Evolutionary conservation across 352 stramenopile genomes (phyloP).

Genomic region (Phytophthora meadii): DNA sequence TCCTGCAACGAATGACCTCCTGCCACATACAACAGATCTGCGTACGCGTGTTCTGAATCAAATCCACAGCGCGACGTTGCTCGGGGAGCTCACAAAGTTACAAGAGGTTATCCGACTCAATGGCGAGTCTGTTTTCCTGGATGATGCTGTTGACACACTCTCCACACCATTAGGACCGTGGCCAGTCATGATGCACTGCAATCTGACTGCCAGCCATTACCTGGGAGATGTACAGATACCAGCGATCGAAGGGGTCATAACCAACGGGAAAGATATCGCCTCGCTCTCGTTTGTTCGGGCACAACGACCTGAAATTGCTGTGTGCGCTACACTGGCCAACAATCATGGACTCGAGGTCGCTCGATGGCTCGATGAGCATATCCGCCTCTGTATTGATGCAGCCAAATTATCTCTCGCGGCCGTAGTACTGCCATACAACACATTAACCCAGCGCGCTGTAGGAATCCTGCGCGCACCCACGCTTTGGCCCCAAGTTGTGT

Average conservation of each 20-base stretch:
- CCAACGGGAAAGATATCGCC: constrained; percentile 43
- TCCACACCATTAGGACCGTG: constrained; percentile 17
- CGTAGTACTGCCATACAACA: constrained; percentile 52
- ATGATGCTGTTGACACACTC: constrained; percentile 8
- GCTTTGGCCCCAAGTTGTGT: constrained; percentile 47
- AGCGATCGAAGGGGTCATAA: constrained; percentile 46
- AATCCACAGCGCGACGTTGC: constrained; percentile 38
- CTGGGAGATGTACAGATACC: constrained; percentile 18
- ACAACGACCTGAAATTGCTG: constrained; percentile 24
- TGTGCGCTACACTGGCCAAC: constrained; percentile 22
- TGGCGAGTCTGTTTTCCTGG: constrained; percentile 15
- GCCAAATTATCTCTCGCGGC: constrained; percentile 48
- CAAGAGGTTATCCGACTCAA: constrained; percentile 43
- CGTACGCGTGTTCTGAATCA: constrained; percentile 53
- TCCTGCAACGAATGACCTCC: constrained; percentile 17
- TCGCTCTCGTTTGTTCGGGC: constrained; percentile 42
- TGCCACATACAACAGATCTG: constrained; percentile 46
- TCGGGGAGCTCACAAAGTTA: constrained; percentile 43
- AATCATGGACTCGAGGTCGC: constrained; percentile 66
- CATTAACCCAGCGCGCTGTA: constrained; percentile 44
- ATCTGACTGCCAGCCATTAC: constrained; percentile 14
- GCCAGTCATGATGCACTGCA: constrained; percentile 53
- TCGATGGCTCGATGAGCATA: constrained; percentile 49
- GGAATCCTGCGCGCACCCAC: constrained; percentile 42
- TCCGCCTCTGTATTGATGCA: constrained; percentile 36